These are phyloP conservation scores for Fraxinus anomala DNA, from an alignment of 257 asterid genomes.

Conservation along the genomic window DNA sequence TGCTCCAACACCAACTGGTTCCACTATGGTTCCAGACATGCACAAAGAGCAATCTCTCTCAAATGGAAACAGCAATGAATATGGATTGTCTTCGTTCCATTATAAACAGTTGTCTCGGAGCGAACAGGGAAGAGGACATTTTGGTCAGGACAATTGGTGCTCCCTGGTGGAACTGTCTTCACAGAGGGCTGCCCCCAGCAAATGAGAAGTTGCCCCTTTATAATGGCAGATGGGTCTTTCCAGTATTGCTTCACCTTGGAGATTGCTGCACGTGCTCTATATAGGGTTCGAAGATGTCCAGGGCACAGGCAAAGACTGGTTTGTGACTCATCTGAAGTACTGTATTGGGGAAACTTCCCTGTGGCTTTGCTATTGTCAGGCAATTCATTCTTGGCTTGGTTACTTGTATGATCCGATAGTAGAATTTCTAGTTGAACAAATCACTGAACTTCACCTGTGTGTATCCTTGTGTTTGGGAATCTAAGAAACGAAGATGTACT, in stretches of 20 bases:
- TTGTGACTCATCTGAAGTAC: background rate
- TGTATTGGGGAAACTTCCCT: background rate
- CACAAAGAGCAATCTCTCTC: conserved; percentile 34
- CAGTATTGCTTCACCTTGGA: background rate
- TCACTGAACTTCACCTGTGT: background rate
- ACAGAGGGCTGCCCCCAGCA: conserved; percentile 41
- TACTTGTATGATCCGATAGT: conserved; percentile 31
- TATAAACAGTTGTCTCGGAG: conserved; percentile 29
- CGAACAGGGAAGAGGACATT: conserved; percentile 34
- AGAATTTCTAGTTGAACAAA: background rate
- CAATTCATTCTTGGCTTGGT: conserved; percentile 98
- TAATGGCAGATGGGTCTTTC: background rate
- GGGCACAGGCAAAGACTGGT: background rate
- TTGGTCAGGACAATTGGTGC: conserved; percentile 43
- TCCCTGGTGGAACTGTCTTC: conserved; percentile 43
- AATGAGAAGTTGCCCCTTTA: conserved; percentile 35
- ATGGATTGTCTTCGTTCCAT: conserved; percentile 26
- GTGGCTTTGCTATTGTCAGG: conserved; percentile 46
- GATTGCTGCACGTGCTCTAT: background rate
- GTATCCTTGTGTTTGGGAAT: background rate
- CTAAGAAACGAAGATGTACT: background rate
- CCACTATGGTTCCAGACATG: conserved; percentile 35
- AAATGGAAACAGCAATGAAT: conserved; percentile 32
- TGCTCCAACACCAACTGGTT: conserved; percentile 42
- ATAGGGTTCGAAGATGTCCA: background rate